phyloP scores from a whole-genome alignment of 495 filamentous ascomycete genomes.

The Podospora didyma region DNA sequence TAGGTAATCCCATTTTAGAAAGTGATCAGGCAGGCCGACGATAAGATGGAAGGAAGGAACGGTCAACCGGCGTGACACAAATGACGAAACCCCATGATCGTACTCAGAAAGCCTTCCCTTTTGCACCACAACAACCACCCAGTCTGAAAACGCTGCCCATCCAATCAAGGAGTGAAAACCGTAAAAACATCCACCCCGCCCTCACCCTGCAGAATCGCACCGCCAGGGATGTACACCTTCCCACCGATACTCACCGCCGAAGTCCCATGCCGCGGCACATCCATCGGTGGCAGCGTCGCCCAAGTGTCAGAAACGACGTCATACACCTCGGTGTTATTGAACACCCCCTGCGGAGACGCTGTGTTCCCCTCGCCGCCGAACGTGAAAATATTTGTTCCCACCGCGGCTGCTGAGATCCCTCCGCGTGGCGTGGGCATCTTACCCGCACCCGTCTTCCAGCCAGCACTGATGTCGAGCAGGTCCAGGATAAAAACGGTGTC shows the following conservation, averaged over 20 bases:
- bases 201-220: constrained; percentile 11
- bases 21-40: no score
- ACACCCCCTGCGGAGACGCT: constrained; percentile 11
- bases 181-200: constrained; percentile 14
- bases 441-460: constrained; percentile 13
- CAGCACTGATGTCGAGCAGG: constrained; percentile 11
- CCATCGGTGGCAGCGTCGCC: constrained; percentile 21
- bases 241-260: constrained; percentile 20
- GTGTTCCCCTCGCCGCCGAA: constrained; percentile 39
- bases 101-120: no score
- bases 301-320: constrained; percentile 21
- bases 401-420: constrained; percentile 23
- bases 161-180: constrained; percentile 1
- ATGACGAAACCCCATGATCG: no score
- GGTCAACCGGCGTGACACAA: no score
- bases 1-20: no score
- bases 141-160: no score
- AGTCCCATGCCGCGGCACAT: constrained; percentile 28
- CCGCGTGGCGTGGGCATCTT: constrained; percentile 27
- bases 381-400: constrained; percentile 25
- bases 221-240: constrained; percentile 23
- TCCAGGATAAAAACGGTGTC: constrained; percentile 30
- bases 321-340: constrained; percentile 28
- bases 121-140: no score
- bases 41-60: no score